Evolutionary conservation across 192 early-diverging fungal species (phyloP).

Genomic region (Phlyctochytrium arcticum): DNA sequence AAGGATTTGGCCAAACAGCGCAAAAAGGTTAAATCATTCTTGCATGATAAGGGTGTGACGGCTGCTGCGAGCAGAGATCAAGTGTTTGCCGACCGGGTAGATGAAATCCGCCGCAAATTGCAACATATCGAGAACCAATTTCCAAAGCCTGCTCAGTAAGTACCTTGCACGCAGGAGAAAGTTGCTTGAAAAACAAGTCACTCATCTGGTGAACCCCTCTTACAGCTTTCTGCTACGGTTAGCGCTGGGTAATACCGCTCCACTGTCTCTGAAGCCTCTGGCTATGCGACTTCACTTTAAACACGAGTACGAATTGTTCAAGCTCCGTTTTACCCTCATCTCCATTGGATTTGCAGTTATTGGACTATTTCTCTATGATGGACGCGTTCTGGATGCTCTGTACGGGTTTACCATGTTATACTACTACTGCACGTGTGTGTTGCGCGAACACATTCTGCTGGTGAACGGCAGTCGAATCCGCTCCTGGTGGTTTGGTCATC

Average conservation of each 20-base stretch:
- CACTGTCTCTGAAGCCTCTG: slow-evolving; percentile 35
- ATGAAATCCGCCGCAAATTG: slow-evolving; percentile 11
- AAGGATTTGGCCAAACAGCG: slow-evolving; percentile 25
- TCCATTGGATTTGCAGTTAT: slow-evolving; percentile 3
- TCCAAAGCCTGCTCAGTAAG: slow-evolving; percentile 33
- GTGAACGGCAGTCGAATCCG: slow-evolving; percentile 42
- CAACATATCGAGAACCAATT: slow-evolving; percentile 32
- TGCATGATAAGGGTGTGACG: slow-evolving; percentile 1
- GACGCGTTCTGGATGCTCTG: slow-evolving; percentile 25
- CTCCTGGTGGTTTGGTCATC: slow-evolving; percentile 43
- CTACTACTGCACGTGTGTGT: slow-evolving; percentile 41
- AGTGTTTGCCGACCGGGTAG: slow-evolving; percentile 6
- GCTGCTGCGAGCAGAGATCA: background rate
- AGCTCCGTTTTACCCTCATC: slow-evolving; percentile 31
- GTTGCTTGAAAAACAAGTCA: too few species aligned
- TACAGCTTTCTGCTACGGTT: slow-evolving; percentile 36
- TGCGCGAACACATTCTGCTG: slow-evolving; percentile 40
- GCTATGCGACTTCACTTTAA: slow-evolving; percentile 38
- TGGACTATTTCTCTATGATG: background rate
- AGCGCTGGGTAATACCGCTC: slow-evolving; percentile 34
- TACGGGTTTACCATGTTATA: slow-evolving; percentile 35
- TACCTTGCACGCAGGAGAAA: background rate
- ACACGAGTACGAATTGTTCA: slow-evolving; percentile 44
- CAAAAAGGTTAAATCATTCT: slow-evolving; percentile 7
- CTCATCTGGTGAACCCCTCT: too few species aligned